Base-by-base conservation (phyloP, 2,329 filamentous ascomycete genomes). In the Colletotrichum euphorbiae region DNA sequence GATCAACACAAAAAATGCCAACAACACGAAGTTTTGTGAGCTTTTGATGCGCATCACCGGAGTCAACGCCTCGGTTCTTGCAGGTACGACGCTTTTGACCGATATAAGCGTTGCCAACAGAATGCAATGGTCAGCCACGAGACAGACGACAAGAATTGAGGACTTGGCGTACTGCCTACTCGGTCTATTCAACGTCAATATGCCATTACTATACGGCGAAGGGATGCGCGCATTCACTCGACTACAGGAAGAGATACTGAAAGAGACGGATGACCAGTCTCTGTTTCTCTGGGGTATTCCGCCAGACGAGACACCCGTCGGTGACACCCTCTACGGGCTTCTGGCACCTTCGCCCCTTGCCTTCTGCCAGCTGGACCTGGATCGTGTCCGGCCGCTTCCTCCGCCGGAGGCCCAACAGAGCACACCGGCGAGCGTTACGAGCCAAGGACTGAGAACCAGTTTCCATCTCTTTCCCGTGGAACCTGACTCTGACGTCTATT, bases 181-280 rank as follows among this genome's bases (percentile, higher is more conserved):
- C 6, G 75, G 75, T 17, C 40, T 77, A 5, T 76, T 77, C 42
- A 67, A 71, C 9, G 69, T 76, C 24, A 74, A 71, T 19, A 76
- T 77, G 73, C 69, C 73, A 1, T 60, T 74, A 8, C 67, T 73
- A 2, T 77, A 77, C 13, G 74, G 75, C 21, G 75, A 77, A 52
- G 74, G 74, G 24, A 36, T 12, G 11, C 69, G 66, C 3, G 71
- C 74, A 2, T 76, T 75, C 54, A 55, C 67, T 21, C 67, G 74
- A 15, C 15, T 73, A 3, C 69, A 73, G 4, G 52, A 65, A 19
- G 61, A 58, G 19, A 52, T 69, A 13, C 7, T 65, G 46, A 51
- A 36, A 5, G 55, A 65, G 17, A 59, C 46, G 6, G 56, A 69
- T 24, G 66, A 69, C 8, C 60, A 69, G 13, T 68, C 65, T 1